Evolutionary conservation across 2,329 filamentous ascomycete species (phyloP), one percentile per base, ranked within the genome.

Genomic region (Beauveria sp.): DNA sequence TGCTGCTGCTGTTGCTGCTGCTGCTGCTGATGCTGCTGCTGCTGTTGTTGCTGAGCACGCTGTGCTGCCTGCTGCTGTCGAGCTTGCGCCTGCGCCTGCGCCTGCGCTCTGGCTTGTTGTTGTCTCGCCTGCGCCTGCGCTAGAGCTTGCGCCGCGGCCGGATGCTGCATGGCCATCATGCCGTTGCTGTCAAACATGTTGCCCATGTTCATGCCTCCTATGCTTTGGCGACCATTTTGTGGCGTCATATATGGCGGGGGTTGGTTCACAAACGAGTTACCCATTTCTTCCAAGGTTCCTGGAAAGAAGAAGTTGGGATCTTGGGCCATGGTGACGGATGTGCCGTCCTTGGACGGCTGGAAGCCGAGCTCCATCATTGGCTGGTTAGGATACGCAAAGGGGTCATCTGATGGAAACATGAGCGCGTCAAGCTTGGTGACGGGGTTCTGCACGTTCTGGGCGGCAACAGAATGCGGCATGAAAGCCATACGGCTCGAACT

Each of bases 361-460:
- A 72, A 76, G 10, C 79, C 79, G 46, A 83, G 77, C 66, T 84
- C 79, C 76, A 88, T 86, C 77, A 88, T 84, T 0, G 88, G 86
- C 65, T 91, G 88, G 67, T 88, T 91, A 0, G 89, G 89, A 67
- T 93, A 94, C 0, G 87, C 88, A 64, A 93, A 88, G 0, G 90
- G 89, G 67, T 93, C 89, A 40, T 84, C 82, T 0, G 88, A 88
- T 1, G 89, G 87, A 68, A 93, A 93, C 87, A 93, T 92, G 75
- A 92, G 84, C 3, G 86, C 84, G 62, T 87, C 87, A 7, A 92
- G 80, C 69, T 90, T 89, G 65, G 88, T 83, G 18, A 92, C 76
- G 5, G 77, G 75, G 66, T 77, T 82, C 52, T 73, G 62, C 63
- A 69, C 58, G 56, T 67, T 66, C 51, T 74, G 62, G 63, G 69